Conservation (phyloP, 2,329 filamentous ascomycete species). For the Ascochyta rabiei region DNA sequence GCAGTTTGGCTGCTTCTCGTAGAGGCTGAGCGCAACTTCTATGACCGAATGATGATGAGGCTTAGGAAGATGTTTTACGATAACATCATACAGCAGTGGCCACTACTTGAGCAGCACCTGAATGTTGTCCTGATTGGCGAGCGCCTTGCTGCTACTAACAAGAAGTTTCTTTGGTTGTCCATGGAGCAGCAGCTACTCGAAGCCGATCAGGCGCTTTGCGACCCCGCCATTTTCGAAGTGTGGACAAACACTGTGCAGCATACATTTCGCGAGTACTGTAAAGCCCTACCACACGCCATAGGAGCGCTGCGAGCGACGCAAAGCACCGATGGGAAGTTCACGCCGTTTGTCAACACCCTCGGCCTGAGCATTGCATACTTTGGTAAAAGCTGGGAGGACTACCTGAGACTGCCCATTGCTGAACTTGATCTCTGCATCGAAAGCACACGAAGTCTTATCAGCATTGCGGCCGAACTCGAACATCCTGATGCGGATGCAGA, state of each 20-base stretch:
- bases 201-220: slow-evolving; percentile 20
- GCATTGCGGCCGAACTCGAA: slow-evolving; percentile 7
- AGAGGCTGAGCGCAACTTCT: slow-evolving; percentile 30
- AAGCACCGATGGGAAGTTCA: slow-evolving; percentile 30
- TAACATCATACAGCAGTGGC: slow-evolving; percentile 35
- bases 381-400: slow-evolving; percentile 39
- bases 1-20: slow-evolving; percentile 31
- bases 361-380: slow-evolving; percentile 32
- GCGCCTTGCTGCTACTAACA: slow-evolving; percentile 26
- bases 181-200: slow-evolving; percentile 26
- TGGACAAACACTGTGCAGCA: slow-evolving; percentile 30
- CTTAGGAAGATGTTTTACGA: slow-evolving; percentile 38
- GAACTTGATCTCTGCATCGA: slow-evolving; percentile 33
- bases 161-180: slow-evolving; percentile 25
- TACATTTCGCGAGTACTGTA: slow-evolving; percentile 32
- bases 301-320: slow-evolving; percentile 32
- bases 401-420: slow-evolving; percentile 28
- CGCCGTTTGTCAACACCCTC: slow-evolving; percentile 32
- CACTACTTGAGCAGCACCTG: slow-evolving; percentile 32
- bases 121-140: slow-evolving; percentile 26
- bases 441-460: slow-evolving; percentile 22
- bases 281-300: slow-evolving; percentile 31
- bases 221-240: slow-evolving; percentile 28
- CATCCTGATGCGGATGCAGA: slow-evolving; percentile 11
- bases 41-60: slow-evolving; percentile 34